Evolutionary conservation across 2,329 filamentous ascomycete genomes (phyloP).

Genomic region (Exophiala bonariae): DNA sequence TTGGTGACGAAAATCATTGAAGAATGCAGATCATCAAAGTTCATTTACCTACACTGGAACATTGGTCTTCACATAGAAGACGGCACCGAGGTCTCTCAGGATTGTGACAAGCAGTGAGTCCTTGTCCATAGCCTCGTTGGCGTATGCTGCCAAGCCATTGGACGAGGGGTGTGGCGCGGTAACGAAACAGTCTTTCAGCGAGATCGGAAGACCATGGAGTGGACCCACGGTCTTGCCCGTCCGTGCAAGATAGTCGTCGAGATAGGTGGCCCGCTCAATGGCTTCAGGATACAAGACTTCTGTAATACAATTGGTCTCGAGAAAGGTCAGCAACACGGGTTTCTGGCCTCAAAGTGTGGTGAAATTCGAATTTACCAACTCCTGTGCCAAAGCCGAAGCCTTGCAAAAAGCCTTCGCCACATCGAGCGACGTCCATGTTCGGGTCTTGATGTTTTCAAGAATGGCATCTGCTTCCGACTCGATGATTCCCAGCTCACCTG

Average conservation of each 20-base stretch:
- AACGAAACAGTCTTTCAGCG: slow-evolving; percentile 54
- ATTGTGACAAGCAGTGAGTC: slow-evolving; percentile 37
- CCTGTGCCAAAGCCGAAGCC: slow-evolving; percentile 32
- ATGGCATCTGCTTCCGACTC: slow-evolving; percentile 36
- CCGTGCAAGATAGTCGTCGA: slow-evolving; percentile 53
- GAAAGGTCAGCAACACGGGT: not conserved
- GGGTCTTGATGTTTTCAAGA: slow-evolving; percentile 34
- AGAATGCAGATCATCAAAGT: no score
- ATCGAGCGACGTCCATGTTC: slow-evolving; percentile 52
- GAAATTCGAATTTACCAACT: slow-evolving; percentile 40
- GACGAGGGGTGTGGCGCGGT: slow-evolving; percentile 33
- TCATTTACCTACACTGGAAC: slow-evolving; percentile 46
- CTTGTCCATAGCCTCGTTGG: slow-evolving; percentile 33
- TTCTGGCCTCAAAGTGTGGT: not conserved
- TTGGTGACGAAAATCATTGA: no score
- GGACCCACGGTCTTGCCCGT: slow-evolving; percentile 56
- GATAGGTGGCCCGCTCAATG: slow-evolving; percentile 50
- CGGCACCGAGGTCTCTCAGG: slow-evolving; percentile 44
- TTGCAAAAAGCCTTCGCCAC: slow-evolving; percentile 60
- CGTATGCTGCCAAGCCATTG: slow-evolving; percentile 38
- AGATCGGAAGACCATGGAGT: slow-evolving; percentile 60
- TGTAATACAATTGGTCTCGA: slow-evolving; percentile 60
- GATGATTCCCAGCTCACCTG: slow-evolving; percentile 53
- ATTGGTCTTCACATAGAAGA: slow-evolving; percentile 56
- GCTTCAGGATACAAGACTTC: slow-evolving; percentile 59